These are phyloP conservation scores for Solioccasus polychromus DNA, from an alignment of 768 basidiomycete genomes.

Conservation along the genomic window DNA sequence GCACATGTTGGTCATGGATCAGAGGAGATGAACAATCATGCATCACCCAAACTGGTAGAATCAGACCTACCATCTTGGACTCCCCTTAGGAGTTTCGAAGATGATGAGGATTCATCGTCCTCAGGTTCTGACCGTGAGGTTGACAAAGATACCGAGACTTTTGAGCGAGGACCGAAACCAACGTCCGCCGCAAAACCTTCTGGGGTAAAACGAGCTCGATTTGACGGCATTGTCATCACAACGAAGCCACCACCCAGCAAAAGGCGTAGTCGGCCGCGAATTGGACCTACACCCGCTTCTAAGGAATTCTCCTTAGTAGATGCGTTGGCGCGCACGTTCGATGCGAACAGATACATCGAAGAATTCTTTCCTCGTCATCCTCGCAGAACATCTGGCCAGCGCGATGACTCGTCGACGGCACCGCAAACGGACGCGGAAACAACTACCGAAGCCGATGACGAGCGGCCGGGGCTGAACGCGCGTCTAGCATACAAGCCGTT, in stretches of 20 bases:
- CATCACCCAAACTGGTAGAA: neutral
- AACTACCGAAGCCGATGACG: constrained; percentile 24
- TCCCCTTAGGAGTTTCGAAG: constrained; percentile 1
- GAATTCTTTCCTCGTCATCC: neutral
- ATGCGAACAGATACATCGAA: constrained; percentile 23
- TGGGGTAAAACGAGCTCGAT: constrained; percentile 17
- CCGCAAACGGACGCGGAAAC: constrained; percentile 18
- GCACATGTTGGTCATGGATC: neutral
- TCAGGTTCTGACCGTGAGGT: constrained; percentile 5
- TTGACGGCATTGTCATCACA: constrained; percentile 24
- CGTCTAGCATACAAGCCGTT: constrained; percentile 9
- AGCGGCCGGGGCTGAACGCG: constrained; percentile 6
- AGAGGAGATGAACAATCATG: neutral
- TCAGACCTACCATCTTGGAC: constrained; percentile 27
- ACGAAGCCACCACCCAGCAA: constrained; percentile 3
- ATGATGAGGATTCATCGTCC: neutral
- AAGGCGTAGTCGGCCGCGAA: neutral
- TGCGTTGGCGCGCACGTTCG: constrained; percentile 24
- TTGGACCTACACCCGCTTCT: neutral
- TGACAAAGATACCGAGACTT: constrained; percentile 4
- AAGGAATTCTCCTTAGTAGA: constrained; percentile 17
- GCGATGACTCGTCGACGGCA: constrained; percentile 2
- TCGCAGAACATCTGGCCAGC: neutral
- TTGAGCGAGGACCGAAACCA: neutral
- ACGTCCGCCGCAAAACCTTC: neutral